phyloP scores from a whole-genome alignment of 192 early-diverging fungal species.

The Geranomyces michiganensis region DNA sequence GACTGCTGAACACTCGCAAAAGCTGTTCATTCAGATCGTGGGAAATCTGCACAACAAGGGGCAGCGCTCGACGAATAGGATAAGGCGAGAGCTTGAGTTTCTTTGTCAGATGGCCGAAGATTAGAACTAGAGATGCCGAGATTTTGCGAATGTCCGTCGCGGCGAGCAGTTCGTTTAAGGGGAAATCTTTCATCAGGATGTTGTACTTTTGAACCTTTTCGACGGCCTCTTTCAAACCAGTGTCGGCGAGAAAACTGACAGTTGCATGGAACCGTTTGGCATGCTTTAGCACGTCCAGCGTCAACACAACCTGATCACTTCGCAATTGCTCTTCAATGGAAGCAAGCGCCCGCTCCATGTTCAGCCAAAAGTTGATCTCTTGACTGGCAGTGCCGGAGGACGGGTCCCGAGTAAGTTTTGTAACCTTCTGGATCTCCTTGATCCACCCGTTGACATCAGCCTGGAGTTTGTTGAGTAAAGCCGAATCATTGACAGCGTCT shows the following conservation, averaged over 20 bases:
- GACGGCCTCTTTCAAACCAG: constrained; percentile 91
- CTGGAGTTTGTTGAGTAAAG: constrained; percentile 92
- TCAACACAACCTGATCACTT: constrained; percentile 79
- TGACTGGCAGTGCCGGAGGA: constrained; percentile 88
- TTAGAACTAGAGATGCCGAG: constrained; percentile 70
- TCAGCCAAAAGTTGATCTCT: constrained; percentile 99
- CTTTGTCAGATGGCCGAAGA: constrained; percentile 97
- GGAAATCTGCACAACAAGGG: constrained; percentile 93
- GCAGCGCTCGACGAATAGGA: constrained; percentile 83
- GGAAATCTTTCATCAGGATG: constrained; percentile 98
- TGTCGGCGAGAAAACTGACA: constrained; percentile 95
- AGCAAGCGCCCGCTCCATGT: constrained; percentile 92
- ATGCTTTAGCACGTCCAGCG: constrained; percentile 90
- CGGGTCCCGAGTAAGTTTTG: constrained; percentile 91
- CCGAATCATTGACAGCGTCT: constrained; percentile 74
- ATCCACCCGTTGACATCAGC: constrained; percentile 97
- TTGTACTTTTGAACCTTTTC: constrained; percentile 95
- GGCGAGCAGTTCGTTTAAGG: constrained; percentile 92
- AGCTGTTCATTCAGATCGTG: constrained; percentile 94
- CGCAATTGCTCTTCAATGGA: constrained; percentile 94
- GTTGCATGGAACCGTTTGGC: constrained; percentile 99
- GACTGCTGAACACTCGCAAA: constrained; percentile 80
- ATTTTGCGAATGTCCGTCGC: constrained; percentile 90
- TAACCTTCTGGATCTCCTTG: constrained; percentile 99
- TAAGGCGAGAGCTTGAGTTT: constrained; percentile 88